Evolutionary conservation across 1,284 basidiomycete genomes (phyloP), one percentile per base, ranked within the genome.

Genomic region (Ustilago xerochloae): DNA sequence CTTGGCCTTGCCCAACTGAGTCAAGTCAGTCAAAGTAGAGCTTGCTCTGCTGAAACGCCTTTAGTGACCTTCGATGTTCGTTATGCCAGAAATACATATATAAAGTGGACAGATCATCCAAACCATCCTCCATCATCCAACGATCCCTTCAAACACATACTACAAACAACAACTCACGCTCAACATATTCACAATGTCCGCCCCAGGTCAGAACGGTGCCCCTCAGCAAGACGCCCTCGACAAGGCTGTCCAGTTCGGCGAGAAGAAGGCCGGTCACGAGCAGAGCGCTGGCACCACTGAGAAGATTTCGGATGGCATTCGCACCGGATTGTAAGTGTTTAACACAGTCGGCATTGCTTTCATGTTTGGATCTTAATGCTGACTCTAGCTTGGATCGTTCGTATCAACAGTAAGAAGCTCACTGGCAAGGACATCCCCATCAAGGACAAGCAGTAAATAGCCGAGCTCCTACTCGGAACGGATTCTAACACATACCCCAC

Each of bases 231-330:
- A 79, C 33, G 72, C 66, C 16, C 75, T 79, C 46, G 78, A 79
- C 69, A 79, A 79, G 73, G 78, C 63, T 24, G 62, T 79, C 52
- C 45, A 64, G 36, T 45, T 45, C 18, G 55, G 49, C 60, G 18
- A 33, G 22, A 73, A 78, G 59, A 75, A 76, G 63, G 20, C 63
- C 24, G 74, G 74, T 36, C 70, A 76, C 63, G 66, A 69, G 67
- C 63, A 69, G 56, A 66, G 24, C 62, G 58, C 53, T 29, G 30
- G 36, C 33, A 77, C 75, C 46, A 66, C 58, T 56, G 78, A 79
- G 36, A 79, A 79, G 76, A 76, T 79, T 57, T 75, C 75, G 29
- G 77, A 79, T 60, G 78, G 78, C 46, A 63, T 79, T 52, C 75
- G 78, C 51, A 38, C 62, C 24, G 70, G 64, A 35, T 78, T 78